These are phyloP conservation scores for Rhynchosporium secalis DNA, from an alignment of 2,329 filamentous ascomycete species.

Conservation along the genomic window DNA sequence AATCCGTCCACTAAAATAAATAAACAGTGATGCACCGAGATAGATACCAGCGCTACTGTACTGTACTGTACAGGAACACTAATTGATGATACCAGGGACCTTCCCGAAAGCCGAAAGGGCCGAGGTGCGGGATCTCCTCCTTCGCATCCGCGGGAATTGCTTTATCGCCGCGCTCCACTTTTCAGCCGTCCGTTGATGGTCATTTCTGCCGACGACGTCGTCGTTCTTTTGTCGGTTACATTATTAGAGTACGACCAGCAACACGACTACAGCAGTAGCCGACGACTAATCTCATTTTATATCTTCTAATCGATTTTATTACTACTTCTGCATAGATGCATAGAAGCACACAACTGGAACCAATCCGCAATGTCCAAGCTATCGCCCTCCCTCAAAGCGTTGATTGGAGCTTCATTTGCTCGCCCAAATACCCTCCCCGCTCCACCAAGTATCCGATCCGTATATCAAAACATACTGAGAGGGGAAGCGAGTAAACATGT, in stretches of 20 bases:
- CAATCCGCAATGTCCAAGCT: slow-evolving; percentile 67
- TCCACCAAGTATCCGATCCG: slow-evolving; percentile 59
- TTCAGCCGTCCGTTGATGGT: too few species aligned
- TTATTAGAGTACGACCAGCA: too few species aligned
- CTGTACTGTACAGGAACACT: not conserved
- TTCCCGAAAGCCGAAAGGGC: too few species aligned
- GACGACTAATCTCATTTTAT: not conserved
- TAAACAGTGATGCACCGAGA: not conserved
- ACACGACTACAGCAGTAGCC: too few species aligned
- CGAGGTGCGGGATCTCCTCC: too few species aligned
- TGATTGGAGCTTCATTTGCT: slow-evolving; percentile 70
- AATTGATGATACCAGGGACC: too few species aligned
- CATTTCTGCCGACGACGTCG: too few species aligned
- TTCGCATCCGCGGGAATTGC: not conserved
- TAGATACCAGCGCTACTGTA: slow-evolving; percentile 9
- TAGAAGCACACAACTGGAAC: not conserved
- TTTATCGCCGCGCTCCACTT: not conserved
- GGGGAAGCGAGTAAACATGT: slow-evolving; percentile 64
- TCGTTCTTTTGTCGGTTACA: too few species aligned
- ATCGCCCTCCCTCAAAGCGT: slow-evolving; percentile 67
- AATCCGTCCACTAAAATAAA: not conserved
- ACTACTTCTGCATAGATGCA: not conserved
- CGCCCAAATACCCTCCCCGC: slow-evolving; percentile 65
- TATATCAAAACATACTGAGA: slow-evolving; percentile 64
- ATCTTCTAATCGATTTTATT: not conserved